A percentile compares a stretch with the other conserved stretches of the same genome.
phyloP scores from a whole-genome alignment of 2,329 filamentous ascomycete species.

The Monilinia polystroma region DNA sequence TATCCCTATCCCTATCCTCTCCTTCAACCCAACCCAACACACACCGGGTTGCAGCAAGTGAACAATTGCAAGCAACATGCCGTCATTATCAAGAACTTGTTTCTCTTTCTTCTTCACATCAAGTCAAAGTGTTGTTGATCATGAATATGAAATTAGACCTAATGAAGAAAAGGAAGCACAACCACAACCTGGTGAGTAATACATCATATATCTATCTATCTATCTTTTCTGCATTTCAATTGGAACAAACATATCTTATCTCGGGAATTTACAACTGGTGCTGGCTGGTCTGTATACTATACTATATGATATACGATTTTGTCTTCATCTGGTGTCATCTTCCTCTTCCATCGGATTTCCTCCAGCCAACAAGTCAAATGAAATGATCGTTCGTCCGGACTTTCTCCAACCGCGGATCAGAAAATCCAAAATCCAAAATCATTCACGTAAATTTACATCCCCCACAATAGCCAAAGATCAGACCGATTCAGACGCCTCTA shows the following conservation, averaged over 20 bases:
- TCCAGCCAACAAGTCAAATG: background rate
- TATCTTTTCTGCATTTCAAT: background rate
- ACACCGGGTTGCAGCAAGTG: background rate
- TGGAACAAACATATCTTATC: background rate
- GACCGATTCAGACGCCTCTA: constrained; percentile 18
- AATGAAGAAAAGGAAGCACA: background rate
- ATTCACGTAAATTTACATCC: background rate
- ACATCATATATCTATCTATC: background rate
- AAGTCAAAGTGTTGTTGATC: background rate
- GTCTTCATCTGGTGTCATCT: background rate
- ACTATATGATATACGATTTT: background rate
- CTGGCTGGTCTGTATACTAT: too few relatives aligned
- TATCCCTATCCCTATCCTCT: background rate
- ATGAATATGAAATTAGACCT: background rate
- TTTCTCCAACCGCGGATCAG: background rate
- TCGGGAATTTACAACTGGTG: background rate
- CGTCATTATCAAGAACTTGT: constrained; percentile 6
- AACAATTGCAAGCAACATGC: constrained; percentile 2
- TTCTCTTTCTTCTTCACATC: constrained; percentile 5
- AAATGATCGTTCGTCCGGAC: background rate
- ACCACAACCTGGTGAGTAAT: background rate
- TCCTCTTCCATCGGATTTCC: background rate
- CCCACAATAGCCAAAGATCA: constrained; percentile 8
- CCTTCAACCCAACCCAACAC: background rate
- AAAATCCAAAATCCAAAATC: background rate